Evolutionary conservation across 2,329 filamentous ascomycete species (phyloP), one percentile per base, ranked within the genome.

Genomic region (Colletotrichum salicis): DNA sequence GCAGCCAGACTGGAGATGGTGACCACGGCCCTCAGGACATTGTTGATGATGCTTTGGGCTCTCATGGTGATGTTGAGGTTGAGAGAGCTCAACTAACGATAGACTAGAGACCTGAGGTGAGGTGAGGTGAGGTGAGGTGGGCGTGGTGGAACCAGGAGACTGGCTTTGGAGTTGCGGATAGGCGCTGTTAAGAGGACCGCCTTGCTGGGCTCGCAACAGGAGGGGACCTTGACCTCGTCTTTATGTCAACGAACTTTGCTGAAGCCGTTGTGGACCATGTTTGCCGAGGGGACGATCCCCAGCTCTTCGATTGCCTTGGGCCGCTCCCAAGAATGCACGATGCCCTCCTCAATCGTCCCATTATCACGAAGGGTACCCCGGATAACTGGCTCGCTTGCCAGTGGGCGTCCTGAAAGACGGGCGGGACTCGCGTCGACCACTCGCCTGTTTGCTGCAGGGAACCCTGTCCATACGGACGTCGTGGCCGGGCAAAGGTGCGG

Each of bases 221-320:
- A 64, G 41, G 19, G 31, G 65, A 60, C 55, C 65, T n/a, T 60
- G 65, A 66, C 48, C 59, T 24, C 37, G 65, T 37, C 65, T 70
- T 72, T 72, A 70, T 72, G 70, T 52, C 70, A 72, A 56, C 55
- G 65, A 70, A 64, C 45, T 70, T 69, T 72, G 59, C 65, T 24
- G 54, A 64, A 56, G 22, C 54, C 55, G 27, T 41, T 29, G 60
- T 56, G 60, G 55, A 48, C 33, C 70, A 60, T 52, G 70, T 55
- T 57, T 48, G 54, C 45, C 29, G 55, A 64, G 51, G 48, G n/a
- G 33, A 35, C 54, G 58, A 56, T 56, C 19, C 55, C 24, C 41
- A 31, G 48, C 15, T 64, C 59, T 33, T 48, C 60, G 65, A 52
- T 29, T 33, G 41, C 41, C 41, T 48, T 48, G 41, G 19, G 41